Evolutionary conservation across 805 yeast genomes (phyloP).

Genomic region (Cyberlindnera maritima): DNA sequence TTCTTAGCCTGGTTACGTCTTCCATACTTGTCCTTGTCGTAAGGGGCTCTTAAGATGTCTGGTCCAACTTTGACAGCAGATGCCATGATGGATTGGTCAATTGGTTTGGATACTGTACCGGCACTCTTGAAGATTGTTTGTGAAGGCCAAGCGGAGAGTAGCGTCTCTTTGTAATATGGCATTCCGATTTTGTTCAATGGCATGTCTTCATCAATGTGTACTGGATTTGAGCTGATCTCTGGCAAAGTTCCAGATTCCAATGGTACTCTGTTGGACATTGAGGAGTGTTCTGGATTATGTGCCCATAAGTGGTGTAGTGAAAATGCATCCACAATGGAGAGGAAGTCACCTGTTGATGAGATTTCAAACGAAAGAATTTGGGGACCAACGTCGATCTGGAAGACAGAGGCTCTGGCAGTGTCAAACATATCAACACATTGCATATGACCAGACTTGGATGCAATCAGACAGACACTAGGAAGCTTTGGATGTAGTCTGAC

Average conservation of each 20-base stretch:
- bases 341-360: slow-evolving; percentile 66
- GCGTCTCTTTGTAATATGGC: slow-evolving; percentile 77
- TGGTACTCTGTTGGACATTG: slow-evolving; percentile 41
- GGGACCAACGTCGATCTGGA: slow-evolving; percentile 59
- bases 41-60: slow-evolving; percentile 41
- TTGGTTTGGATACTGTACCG: slow-evolving; percentile 56
- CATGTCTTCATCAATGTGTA: slow-evolving; percentile 38
- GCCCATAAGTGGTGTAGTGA: slow-evolving; percentile 60
- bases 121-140: slow-evolving; percentile 57
- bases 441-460: slow-evolving; percentile 75
- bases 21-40: slow-evolving; percentile 57
- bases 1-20: slow-evolving; percentile 47
- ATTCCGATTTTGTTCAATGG: slow-evolving; percentile 77
- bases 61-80: slow-evolving; percentile 36
- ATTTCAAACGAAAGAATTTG: slow-evolving; percentile 31
- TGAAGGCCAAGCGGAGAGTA: slow-evolving; percentile 79
- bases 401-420: slow-evolving; percentile 63
- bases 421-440: slow-evolving; percentile 83
- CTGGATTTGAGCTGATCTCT: slow-evolving; percentile 32
- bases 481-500: slow-evolving; percentile 84
- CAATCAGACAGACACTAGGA: slow-evolving; percentile 71
- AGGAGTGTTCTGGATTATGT: slow-evolving; percentile 40
- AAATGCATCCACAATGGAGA: slow-evolving; percentile 60
- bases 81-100: slow-evolving; percentile 45
- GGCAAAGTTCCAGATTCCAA: slow-evolving; percentile 55